Percentiles rank a stretch among this genome's conserved stretches.
phyloP scores from a whole-genome alignment of 2,329 filamentous ascomycete species.

The Clarireedia monteithiana region DNA sequence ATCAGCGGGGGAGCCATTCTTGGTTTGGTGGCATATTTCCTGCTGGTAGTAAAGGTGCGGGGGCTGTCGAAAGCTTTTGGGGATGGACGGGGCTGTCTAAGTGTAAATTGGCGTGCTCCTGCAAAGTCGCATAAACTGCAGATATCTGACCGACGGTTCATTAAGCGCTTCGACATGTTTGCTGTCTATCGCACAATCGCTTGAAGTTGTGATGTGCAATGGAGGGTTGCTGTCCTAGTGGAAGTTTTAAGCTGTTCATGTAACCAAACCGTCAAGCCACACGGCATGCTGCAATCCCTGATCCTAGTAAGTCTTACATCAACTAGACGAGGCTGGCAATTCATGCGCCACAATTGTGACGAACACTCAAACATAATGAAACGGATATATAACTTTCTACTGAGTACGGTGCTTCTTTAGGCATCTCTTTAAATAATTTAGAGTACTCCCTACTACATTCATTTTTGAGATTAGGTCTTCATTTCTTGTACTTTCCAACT shows the following conservation, averaged over 20 bases:
- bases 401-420: not conserved
- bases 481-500: not conserved
- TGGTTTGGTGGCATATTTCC: slow-evolving; percentile 4
- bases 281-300: not conserved
- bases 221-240: slow-evolving; percentile 2
- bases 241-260: no score
- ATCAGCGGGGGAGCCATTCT: not conserved
- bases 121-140: slow-evolving; percentile 39
- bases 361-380: slow-evolving; percentile 11
- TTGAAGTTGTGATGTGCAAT: slow-evolving; percentile 4
- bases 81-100: slow-evolving; percentile 11
- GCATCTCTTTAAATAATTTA: not conserved
- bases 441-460: not conserved
- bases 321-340: slow-evolving; percentile 12
- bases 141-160: slow-evolving; percentile 29
- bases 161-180: slow-evolving; percentile 33
- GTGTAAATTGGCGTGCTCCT: slow-evolving; percentile 11
- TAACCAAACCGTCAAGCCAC: not conserved
- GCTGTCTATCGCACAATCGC: not conserved
- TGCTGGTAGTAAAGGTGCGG: slow-evolving; percentile 18
- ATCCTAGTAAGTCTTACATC: not conserved
- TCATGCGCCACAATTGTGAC: slow-evolving; percentile 12
- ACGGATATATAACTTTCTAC: not conserved
- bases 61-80: slow-evolving; percentile 12
- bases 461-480: not conserved